Base-by-base conservation (phyloP, 257 asterid species). In the Solanum chmielewskii region DNA sequence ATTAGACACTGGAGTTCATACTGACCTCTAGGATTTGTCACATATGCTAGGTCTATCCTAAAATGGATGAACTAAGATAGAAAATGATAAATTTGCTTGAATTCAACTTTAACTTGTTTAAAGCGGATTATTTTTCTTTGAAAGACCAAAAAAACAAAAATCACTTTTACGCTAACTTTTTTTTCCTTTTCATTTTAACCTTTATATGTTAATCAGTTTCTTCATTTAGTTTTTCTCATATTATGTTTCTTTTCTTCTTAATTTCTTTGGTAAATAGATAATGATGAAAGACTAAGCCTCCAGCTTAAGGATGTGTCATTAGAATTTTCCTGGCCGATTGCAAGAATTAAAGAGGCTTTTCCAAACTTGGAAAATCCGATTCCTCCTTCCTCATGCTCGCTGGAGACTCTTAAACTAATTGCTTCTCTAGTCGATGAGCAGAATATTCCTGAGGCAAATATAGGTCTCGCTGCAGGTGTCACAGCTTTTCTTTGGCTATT, bases 401-500 rank as follows among this genome's bases (percentile, higher is more conserved):
- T 92, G 31, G 99, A 95, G 90, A 91, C 91, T 31, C 75, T 92
- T 35, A 94, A 95, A 89, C 94, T 95, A 85, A 93, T 97, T 90
- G 93, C 96, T 86, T 82, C 95, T 87, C 90, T 95, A 77, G 96
- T 95, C 29, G 98, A 94, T 52, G 98, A 91, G 85, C 96, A 89
- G 80, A 91, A 89, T 84, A 94, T 97, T 86, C 97, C 98, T 7
- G 99, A 94, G 90, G 92, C 91, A 62, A 88, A 89, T 52, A 73
- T 45, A 86, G 98, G 93, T 62, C 96, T 97, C 86, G 93, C 93
- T 80, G 90, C 98, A 62, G 99, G 99, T 84, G 88, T 94, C 89
- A 92, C 98, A 23, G 98, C 99, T 89, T 97, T 94, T 86, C 94
- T 97, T 47, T 97, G 98, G 98, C 91, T 97, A 84, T 97, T 92